Percentiles rank a stretch among this genome's conserved stretches.
phyloP scores from a whole-genome alignment of 768 basidiomycete genomes.

The Kockovaella imperatae region DNA sequence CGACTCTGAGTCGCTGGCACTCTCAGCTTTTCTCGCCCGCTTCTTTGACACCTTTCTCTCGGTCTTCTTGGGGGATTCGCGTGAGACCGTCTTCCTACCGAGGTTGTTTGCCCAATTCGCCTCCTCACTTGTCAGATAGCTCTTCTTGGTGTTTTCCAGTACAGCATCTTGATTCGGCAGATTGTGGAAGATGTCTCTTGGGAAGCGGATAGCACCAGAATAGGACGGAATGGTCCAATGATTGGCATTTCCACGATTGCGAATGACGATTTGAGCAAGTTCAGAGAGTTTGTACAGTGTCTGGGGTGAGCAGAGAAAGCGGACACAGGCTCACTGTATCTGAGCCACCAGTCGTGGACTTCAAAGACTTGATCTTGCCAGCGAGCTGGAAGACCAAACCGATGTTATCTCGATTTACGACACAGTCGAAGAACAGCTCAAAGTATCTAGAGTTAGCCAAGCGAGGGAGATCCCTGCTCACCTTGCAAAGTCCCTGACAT shows the following conservation, averaged over 20 bases:
- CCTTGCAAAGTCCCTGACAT: conserved; percentile 72
- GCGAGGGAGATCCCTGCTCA: conserved; percentile 45
- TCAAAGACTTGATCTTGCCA: conserved; percentile 71
- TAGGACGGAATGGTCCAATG: conserved; percentile 71
- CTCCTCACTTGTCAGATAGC: conserved; percentile 22
- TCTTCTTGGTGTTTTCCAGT: conserved; percentile 1
- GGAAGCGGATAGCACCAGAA: conserved; percentile 71
- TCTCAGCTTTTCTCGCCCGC: no score
- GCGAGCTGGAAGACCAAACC: conserved; percentile 76
- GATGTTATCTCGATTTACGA: conserved; percentile 73
- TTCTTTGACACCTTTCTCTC: no score
- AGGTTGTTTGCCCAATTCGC: conserved; percentile 7
- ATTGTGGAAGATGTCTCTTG: conserved; percentile 69
- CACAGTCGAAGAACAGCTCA: conserved; percentile 71
- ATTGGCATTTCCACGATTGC: conserved; percentile 55
- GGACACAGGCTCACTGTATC: not conserved
- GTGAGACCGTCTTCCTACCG: conserved; percentile 13
- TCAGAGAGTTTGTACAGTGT: conserved; percentile 82
- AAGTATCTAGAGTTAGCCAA: conserved; percentile 58
- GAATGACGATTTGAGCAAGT: conserved; percentile 79
- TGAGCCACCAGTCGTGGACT: no score
- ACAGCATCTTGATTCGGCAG: conserved; percentile 41
- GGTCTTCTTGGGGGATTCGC: no score
- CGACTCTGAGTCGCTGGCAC: no score
- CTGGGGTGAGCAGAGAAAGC: no score